Percentiles rank a stretch among this genome's conserved stretches.
phyloP scores from a whole-genome alignment of 2,329 filamentous ascomycete species.

The Colletotrichum sp. region DNA sequence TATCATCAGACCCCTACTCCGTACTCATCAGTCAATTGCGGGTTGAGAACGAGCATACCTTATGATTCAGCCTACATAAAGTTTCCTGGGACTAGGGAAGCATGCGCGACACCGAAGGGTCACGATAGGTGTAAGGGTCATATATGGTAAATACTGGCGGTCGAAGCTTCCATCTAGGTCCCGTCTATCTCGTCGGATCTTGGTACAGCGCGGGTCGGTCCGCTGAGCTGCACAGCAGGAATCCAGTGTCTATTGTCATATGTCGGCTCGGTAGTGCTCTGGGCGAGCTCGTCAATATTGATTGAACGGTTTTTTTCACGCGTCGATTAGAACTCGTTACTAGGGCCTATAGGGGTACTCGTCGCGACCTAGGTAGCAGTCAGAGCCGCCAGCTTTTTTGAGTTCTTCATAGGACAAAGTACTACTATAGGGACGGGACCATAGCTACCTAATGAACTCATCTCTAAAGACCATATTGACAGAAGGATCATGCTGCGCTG shows the following conservation, averaged over 20 bases:
- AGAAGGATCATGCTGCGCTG: neutral
- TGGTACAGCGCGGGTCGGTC: neutral
- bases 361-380: neutral
- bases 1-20: neutral
- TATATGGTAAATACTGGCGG: neutral
- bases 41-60: neutral
- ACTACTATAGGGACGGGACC: neutral
- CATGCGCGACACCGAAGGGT: neutral
- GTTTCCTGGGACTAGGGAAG: neutral
- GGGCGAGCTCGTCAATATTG: neutral
- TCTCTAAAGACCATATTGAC: neutral
- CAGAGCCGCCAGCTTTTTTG: neutral
- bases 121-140: neutral
- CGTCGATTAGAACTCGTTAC: neutral
- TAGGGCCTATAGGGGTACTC: neutral
- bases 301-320: neutral
- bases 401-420: neutral
- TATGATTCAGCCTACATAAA: neutral
- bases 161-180: neutral
- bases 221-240: neutral
- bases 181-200: neutral
- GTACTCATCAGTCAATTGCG: neutral
- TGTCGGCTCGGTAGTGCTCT: fast-evolving
- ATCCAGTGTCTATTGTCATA: neutral
- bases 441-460: neutral